Conservation (phyloP, 179 eudicot species). For the Silene coronaria region DNA sequence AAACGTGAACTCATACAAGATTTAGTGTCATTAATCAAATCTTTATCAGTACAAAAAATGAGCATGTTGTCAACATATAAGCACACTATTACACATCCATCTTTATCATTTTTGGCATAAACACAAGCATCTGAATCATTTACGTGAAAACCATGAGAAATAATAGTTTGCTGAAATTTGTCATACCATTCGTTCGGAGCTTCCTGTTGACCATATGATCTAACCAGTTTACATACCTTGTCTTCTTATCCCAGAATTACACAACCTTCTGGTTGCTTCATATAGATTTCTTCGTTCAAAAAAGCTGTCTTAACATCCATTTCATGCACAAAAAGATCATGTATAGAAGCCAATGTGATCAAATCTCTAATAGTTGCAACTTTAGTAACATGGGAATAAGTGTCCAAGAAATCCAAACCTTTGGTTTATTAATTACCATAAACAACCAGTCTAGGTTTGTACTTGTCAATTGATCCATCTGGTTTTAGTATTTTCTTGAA, state of each 20-base stretch:
- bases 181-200: neutral
- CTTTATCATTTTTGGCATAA: neutral
- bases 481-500: neutral
- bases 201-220: neutral
- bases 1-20: neutral
- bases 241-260: neutral
- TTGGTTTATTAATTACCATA: neutral
- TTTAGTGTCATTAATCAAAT: neutral
- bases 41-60: neutral
- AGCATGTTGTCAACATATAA: no score
- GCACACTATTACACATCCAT: neutral
- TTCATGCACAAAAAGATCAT: neutral
- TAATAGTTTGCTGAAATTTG: no score
- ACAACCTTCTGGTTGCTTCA: neutral
- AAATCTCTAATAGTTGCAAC: neutral
- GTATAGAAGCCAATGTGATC: neutral
- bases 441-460: neutral
- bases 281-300: neutral
- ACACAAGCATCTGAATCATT: neutral
- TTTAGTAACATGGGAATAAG: neutral
- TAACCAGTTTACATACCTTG: no score
- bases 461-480: neutral
- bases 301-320: neutral
- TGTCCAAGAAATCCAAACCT: neutral
- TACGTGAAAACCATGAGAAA: no score